These are phyloP conservation scores for Dothiorella sarmentorum DNA, from an alignment of 2,329 filamentous ascomycete species.

Conservation along the genomic window DNA sequence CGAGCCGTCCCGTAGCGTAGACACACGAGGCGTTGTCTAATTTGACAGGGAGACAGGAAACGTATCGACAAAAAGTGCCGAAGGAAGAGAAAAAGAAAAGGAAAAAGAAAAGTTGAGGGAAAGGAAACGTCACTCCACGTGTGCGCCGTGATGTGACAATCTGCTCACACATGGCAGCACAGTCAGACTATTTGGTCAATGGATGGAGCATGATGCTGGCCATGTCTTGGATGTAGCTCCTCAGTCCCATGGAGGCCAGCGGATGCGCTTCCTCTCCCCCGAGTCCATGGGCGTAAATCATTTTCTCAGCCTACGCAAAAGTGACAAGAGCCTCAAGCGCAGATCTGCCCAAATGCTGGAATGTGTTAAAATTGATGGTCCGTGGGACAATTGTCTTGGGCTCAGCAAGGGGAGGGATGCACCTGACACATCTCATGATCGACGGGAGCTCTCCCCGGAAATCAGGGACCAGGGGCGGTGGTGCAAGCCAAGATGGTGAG, in stretches of 20 bases:
- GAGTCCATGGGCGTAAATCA: too few species aligned
- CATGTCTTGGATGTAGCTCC: not conserved
- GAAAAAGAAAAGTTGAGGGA: not conserved
- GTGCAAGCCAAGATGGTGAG: constrained; percentile 1
- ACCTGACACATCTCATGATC: not conserved
- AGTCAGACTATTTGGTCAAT: not conserved
- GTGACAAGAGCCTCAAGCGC: constrained; percentile 3
- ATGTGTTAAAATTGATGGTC: not conserved
- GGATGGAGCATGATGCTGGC: not conserved
- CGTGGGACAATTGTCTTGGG: not conserved
- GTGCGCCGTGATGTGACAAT: not conserved
- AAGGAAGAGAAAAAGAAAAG: not conserved
- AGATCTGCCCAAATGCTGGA: not conserved
- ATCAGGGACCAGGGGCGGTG: not conserved
- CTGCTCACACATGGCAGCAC: not conserved
- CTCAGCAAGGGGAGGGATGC: not conserved
- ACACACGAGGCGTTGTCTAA: too few species aligned
- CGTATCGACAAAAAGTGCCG: too few species aligned
- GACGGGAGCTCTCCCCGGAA: not conserved
- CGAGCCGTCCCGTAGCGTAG: too few species aligned
- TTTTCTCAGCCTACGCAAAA: not conserved
- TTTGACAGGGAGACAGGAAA: not conserved
- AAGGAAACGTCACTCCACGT: not conserved
- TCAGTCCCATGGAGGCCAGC: not conserved
- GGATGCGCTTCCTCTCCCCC: not conserved